Conservation (phyloP, 192 early-diverging fungal genomes). For the Haplosporangium gracile region DNA sequence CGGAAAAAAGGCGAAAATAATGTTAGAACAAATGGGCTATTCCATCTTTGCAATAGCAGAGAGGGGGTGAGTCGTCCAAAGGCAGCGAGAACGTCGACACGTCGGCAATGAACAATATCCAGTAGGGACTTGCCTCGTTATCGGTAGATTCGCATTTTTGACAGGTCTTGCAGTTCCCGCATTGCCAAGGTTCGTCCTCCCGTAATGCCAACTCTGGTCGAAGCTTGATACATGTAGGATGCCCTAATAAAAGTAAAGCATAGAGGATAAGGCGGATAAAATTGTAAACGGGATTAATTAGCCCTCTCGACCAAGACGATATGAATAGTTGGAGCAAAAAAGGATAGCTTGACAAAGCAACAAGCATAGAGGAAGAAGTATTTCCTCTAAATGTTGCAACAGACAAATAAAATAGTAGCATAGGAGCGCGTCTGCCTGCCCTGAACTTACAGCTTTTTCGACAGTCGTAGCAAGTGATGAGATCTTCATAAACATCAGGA, state of each 20-base stretch:
- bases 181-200: conserved; percentile 63
- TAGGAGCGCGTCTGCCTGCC: conserved; percentile 6
- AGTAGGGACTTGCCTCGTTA: conserved; percentile 52
- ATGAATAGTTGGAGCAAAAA: neutral
- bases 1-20: conserved; percentile 9
- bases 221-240: conserved; percentile 58
- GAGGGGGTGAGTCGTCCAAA: neutral
- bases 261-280: neutral
- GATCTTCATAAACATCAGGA: conserved; percentile 53
- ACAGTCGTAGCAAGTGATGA: conserved; percentile 64
- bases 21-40: neutral
- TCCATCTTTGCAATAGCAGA: neutral
- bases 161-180: conserved; percentile 66
- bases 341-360: neutral
- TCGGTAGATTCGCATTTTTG: conserved; percentile 56
- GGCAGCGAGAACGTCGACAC: neutral
- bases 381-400: neutral
- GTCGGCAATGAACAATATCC: neutral
- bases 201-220: conserved; percentile 44
- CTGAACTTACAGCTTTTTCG: conserved; percentile 60
- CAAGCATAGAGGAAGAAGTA: neutral
- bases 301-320: neutral
- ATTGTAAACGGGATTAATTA: neutral
- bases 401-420: neutral
- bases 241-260: conserved; percentile 39